These are phyloP conservation scores for Apiotrichum akiyoshidainum DNA, from an alignment of 1,284 basidiomycete species.

Conservation along the genomic window DNA sequence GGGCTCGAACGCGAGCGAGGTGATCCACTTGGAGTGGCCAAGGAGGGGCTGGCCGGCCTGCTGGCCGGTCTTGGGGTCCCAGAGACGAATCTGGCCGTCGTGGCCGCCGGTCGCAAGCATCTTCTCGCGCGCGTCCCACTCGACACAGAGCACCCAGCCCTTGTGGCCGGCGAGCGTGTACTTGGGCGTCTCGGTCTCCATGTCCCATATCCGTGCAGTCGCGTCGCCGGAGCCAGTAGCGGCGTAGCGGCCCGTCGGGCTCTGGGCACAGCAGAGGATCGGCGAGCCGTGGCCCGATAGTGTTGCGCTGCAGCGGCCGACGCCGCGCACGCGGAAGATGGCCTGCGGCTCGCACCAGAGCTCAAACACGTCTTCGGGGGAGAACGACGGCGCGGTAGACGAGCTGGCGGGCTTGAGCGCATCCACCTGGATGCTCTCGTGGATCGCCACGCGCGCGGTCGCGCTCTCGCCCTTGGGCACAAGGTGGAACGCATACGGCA, in stretches of 20 bases:
- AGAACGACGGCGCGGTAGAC: slow-evolving; percentile 54
- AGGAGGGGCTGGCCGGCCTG: slow-evolving; percentile 76
- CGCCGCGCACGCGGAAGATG: slow-evolving; percentile 89
- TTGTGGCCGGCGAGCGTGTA: slow-evolving; percentile 83
- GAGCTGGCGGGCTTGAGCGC: slow-evolving; percentile 61
- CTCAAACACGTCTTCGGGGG: slow-evolving; percentile 80
- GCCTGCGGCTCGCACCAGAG: slow-evolving; percentile 91
- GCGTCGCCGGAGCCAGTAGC: slow-evolving; percentile 96
- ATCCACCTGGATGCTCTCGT: slow-evolving; percentile 75
- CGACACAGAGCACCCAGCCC: slow-evolving; percentile 94
- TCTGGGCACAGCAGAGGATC: slow-evolving; percentile 92
- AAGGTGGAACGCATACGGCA: slow-evolving; percentile 85
- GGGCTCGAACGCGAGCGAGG: slow-evolving; percentile 93
- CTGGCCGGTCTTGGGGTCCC: slow-evolving; percentile 86
- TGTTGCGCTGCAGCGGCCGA: slow-evolving; percentile 88
- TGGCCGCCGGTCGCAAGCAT: slow-evolving; percentile 87
- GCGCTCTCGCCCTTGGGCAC: slow-evolving; percentile 47
- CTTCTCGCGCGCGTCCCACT: slow-evolving; percentile 92
- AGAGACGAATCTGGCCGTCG: slow-evolving; percentile 81
- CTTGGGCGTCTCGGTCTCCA: slow-evolving; percentile 87
- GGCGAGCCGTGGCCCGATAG: slow-evolving; percentile 85
- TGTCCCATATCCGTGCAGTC: slow-evolving; percentile 89
- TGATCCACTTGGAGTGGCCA: slow-evolving; percentile 97
- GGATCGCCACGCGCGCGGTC: slow-evolving; percentile 68
- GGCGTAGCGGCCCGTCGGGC: slow-evolving; percentile 82